Conservation (phyloP, 345 rosid genomes). For the Anacardium occidentale region DNA sequence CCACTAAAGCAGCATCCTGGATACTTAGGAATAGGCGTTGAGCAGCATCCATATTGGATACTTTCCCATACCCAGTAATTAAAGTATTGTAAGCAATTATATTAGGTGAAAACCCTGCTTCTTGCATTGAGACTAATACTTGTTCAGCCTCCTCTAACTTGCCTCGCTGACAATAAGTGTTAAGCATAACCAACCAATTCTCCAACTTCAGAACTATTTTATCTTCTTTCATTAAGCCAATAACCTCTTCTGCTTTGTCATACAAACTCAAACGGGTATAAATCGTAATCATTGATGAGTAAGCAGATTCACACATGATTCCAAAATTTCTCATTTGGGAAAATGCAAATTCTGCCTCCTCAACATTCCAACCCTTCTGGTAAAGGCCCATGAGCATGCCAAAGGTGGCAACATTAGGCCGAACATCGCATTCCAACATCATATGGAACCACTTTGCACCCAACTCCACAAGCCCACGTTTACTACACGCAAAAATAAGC, state of each 20-base stretch:
- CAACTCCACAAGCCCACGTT: conserved; percentile 50
- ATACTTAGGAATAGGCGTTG: conserved; percentile 47
- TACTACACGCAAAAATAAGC: conserved; percentile 59
- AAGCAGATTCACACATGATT: conserved; percentile 77
- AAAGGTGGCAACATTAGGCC: conserved; percentile 78
- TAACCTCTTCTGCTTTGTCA: conserved; percentile 72
- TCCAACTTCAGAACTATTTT: conserved; percentile 50
- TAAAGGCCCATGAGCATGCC: conserved; percentile 90
- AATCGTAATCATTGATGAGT: conserved; percentile 84
- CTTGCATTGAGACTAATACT: conserved; percentile 54
- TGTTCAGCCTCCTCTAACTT: conserved; percentile 68
- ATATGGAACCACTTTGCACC: conserved; percentile 65
- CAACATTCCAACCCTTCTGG: conserved; percentile 68
- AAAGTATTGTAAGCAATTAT: conserved; percentile 74
- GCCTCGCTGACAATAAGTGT: conserved; percentile 82
- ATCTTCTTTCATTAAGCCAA: conserved; percentile 58
- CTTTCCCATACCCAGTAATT: conserved; percentile 81
- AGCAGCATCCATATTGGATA: conserved; percentile 68
- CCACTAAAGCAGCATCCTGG: conserved; percentile 49
- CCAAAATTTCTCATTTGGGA: conserved; percentile 58
- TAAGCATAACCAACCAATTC: conserved; percentile 84
- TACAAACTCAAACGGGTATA: conserved; percentile 70
- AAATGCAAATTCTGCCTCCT: conserved; percentile 74
- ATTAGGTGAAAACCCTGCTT: conserved; percentile 51
- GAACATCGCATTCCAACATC: conserved; percentile 69